These are phyloP conservation scores for Artemisia tridentata DNA, from an alignment of 129 eudicot species.

Conservation along the genomic window DNA sequence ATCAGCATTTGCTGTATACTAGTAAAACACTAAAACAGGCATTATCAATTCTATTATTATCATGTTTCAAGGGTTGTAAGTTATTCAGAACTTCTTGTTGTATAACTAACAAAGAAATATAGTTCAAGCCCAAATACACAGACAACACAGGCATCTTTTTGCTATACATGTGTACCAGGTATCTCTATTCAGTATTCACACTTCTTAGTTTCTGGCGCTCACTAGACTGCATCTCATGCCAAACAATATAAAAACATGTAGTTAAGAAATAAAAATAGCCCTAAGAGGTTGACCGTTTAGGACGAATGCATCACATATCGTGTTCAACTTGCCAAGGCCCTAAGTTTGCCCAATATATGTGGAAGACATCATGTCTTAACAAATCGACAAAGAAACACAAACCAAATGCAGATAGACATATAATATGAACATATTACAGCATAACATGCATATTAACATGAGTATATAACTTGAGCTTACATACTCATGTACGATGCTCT, in stretches of 20 bases:
- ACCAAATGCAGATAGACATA: not conserved
- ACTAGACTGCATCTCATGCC: not conserved
- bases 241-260: not conserved
- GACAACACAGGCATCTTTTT: not conserved
- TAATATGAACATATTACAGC: not conserved
- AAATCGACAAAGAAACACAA: conserved; percentile 1
- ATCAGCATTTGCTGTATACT: not conserved
- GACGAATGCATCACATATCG: not conserved
- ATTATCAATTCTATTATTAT: no score
- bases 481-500: not conserved
- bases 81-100: not conserved
- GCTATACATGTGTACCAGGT: not conserved
- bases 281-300: not conserved
- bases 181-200: not conserved
- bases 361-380: not conserved
- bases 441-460: not conserved
- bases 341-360: not conserved
- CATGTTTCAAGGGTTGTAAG: no score
- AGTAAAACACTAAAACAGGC: no score
- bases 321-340: not conserved
- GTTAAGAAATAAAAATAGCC: not conserved
- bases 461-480: not conserved
- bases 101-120: not conserved
- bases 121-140: not conserved
- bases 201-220: not conserved